phyloP scores from a whole-genome alignment of 2,329 filamentous ascomycete genomes.

The Botrytis elliptica region DNA sequence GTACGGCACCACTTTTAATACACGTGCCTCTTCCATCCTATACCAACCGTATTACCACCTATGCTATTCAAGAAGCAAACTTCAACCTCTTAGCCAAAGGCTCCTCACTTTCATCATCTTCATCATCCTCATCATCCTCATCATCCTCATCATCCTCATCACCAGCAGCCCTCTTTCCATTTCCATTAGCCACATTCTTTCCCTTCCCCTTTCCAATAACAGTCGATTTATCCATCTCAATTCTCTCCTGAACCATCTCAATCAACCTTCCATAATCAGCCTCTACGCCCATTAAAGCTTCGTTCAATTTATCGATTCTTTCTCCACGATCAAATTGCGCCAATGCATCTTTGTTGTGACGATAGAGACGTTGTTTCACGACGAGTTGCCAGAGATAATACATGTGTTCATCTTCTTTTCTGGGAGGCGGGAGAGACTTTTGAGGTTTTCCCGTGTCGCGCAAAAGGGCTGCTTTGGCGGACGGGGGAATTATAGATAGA shows the following conservation, averaged over 20 bases:
- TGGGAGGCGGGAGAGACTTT: slow-evolving; percentile 7
- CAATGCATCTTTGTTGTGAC: slow-evolving; percentile 70
- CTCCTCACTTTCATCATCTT: slow-evolving; percentile 23
- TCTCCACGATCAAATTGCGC: slow-evolving; percentile 67
- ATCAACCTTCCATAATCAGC: slow-evolving; percentile 71
- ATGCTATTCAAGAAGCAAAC: slow-evolving; percentile 7
- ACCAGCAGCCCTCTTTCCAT: not conserved
- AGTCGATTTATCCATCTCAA: slow-evolving; percentile 19
- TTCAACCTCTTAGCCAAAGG: slow-evolving; percentile 32
- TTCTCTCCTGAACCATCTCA: slow-evolving; percentile 27
- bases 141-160: slow-evolving; percentile 24
- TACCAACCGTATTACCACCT: not conserved
- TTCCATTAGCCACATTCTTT: not conserved
- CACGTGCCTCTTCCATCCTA: not conserved
- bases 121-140: slow-evolving; percentile 23
- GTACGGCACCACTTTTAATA: not conserved
- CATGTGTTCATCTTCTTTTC: slow-evolving; percentile 56
- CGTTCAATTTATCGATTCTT: slow-evolving; percentile 69
- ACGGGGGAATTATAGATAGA: slow-evolving; percentile 57
- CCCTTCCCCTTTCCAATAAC: slow-evolving; percentile 13
- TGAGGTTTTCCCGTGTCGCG: slow-evolving; percentile 36
- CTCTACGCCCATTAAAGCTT: slow-evolving; percentile 66
- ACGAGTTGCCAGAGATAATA: slow-evolving; percentile 72
- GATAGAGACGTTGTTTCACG: slow-evolving; percentile 74
- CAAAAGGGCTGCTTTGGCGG: slow-evolving; percentile 54